Percentiles rank a stretch among this genome's conserved stretches.
Evolutionary conservation across 1,284 basidiomycete genomes (phyloP).

Genomic region (Tilletia indica): DNA sequence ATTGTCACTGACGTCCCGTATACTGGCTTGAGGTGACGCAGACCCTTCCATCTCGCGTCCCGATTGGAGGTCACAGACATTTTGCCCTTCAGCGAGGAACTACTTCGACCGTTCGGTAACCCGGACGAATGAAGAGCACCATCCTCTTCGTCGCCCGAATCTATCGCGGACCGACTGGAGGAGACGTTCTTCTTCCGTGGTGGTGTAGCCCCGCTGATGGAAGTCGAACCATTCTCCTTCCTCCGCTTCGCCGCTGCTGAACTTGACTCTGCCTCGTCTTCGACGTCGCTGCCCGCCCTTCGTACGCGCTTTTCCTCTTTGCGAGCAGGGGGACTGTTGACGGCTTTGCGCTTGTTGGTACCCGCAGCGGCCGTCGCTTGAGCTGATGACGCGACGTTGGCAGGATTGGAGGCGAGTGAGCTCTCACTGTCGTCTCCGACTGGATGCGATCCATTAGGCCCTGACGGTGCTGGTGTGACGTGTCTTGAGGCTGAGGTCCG

Average conservation of each 20-base stretch:
- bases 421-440: slow-evolving; percentile 6
- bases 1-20: background rate
- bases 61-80: background rate
- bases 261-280: slow-evolving; percentile 3
- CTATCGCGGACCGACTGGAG: background rate
- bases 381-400: background rate
- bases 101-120: background rate
- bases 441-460: slow-evolving; percentile 15
- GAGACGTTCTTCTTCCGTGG: slow-evolving; percentile 16
- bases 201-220: background rate
- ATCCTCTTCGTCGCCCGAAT: slow-evolving; percentile 23
- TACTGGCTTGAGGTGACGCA: background rate
- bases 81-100: background rate
- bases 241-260: background rate
- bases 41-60: background rate
- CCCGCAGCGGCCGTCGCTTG: slow-evolving; percentile 5
- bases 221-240: slow-evolving; percentile 6
- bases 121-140: too few relatives aligned
- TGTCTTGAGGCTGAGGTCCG: background rate
- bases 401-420: background rate
- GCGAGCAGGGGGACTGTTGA: slow-evolving; percentile 7
- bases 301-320: slow-evolving; percentile 19
- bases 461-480: background rate
- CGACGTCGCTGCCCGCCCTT: slow-evolving; percentile 17
- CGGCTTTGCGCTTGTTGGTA: slow-evolving; percentile 8